Evolutionary conservation across 2,329 filamentous ascomycete species (phyloP), one percentile per base, ranked within the genome.

Genomic region (Pseudogymnoascus sp.): DNA sequence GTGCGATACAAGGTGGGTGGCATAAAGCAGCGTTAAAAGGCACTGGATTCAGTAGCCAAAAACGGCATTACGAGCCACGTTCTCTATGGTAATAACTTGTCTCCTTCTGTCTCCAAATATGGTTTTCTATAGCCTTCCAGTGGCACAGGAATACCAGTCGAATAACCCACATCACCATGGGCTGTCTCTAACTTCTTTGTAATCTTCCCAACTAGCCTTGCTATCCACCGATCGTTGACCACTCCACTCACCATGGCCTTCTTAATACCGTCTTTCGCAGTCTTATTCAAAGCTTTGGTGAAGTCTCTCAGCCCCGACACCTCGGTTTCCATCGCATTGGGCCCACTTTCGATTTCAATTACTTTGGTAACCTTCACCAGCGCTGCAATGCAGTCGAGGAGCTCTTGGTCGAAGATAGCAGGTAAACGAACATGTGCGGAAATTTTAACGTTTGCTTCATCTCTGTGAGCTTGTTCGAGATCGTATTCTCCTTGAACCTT

Each of bases 291-390:
- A 65, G 59, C 67, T 66, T 32, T 68, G 66, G 34, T 67, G 62
- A 67, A 71, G 43, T 64, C 71, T 61, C 63, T 70, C 65, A 67
- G 70, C 32, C 62, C 70, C 66, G 68, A 57, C 64, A 67, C 65
- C 63, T 66, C 68, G 43, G 68, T 63, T 59, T 72, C 67, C 61
- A 71, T 64, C 11, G 58, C 64, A 11, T 65, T 66, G 2, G 62
- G 70, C 18, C 75, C 75, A 62, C 77, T 79, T 65, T 81, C 79
- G 25, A 78, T 70, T 65, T 82, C 80, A 50, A 81, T 79, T 37
- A 82, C 74, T 64, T 82, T 82, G n/a, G 76, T 81, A 0, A 80
- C 79, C 66, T 82, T 83, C n/a, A 81, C 75, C 1, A 81, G 70
- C 1, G 79, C 79, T 1, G 79, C 79, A n/a, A 78, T 71, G 67